Conservation (phyloP, 1,284 basidiomycete species). For the Mycena sp. region DNA sequence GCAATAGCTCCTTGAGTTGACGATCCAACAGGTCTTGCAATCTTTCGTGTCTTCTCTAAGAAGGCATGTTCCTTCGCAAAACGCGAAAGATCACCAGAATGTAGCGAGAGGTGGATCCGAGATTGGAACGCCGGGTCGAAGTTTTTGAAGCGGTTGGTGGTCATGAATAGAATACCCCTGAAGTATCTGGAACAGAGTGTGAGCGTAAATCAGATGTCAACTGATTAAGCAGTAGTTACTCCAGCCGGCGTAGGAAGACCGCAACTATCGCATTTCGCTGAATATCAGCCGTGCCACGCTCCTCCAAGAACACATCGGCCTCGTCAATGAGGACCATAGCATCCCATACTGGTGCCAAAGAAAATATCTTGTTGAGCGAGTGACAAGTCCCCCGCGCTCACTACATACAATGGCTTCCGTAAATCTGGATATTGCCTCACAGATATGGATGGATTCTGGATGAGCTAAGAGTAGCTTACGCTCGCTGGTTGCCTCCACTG, state of each 20-base stretch:
- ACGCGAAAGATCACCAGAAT: not conserved
- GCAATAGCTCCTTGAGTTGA: slow-evolving; percentile 53
- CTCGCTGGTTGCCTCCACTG: not conserved
- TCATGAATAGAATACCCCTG: too few species aligned
- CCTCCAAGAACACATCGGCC: too few species aligned
- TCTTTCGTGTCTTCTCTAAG: slow-evolving; percentile 19
- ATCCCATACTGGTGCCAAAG: too few species aligned
- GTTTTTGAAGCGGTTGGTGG: too few species aligned
- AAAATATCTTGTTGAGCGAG: too few species aligned
- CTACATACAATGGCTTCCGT: not conserved
- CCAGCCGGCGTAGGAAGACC: too few species aligned
- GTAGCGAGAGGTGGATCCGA: not conserved
- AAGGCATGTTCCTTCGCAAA: not conserved
- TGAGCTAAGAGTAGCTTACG: not conserved
- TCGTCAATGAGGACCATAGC: too few species aligned
- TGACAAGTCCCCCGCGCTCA: not conserved
- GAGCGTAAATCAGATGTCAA: too few species aligned
- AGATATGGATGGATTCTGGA: not conserved
- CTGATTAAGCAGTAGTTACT: too few species aligned
- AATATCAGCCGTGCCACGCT: too few species aligned
- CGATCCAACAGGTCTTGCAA: slow-evolving; percentile 43
- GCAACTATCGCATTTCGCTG: too few species aligned
- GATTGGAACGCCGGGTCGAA: slow-evolving; percentile 44
- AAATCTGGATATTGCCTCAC: not conserved
- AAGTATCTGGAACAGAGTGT: too few species aligned